Evolutionary conservation across 1,139 yeast genomes (phyloP), one percentile per base, ranked within the genome.

Genomic region (Suhomyces chickasaworum): DNA sequence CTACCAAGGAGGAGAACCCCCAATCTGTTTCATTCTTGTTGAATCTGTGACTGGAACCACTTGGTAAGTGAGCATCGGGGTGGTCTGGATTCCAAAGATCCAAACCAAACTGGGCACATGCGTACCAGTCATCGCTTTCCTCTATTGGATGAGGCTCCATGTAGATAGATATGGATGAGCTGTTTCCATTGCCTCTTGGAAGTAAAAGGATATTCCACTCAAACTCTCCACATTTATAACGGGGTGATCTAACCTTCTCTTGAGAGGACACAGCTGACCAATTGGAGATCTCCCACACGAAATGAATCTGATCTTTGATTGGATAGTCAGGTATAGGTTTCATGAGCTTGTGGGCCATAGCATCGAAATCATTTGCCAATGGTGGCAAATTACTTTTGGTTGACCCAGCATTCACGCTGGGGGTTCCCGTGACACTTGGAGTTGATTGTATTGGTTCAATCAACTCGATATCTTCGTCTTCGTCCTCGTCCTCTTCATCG

Each of bases 51-150:
- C 79, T 80, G 0, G 97, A 86, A n/a, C 79, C 75, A 57, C 81
- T 83, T n/a, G 79, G 70, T 32, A 83, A 74, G 59, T 80, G 83
- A 18, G 81, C 71, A 7, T 76, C 66, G 0, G 93, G 86, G 56
- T 84, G 81, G 9, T 73, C 69, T 1, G 97, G 96, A 60, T 88
- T 88, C 82, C 97, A 91, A 52, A 89, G 73, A 49, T 86, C 88
- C 41, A 93, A 77, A 2, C 89, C 89, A 67, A 93, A 93, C 61
- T 90, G 96, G 2, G 95, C 96, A 68, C 98, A 91, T 16, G 83
- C 85, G 50, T 84, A 82, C 97, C 97, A 90, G 46, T 74, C 78
- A 12, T 61, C 61, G 4, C 67, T 62, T 7, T 61, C 70, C 13
- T 57, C 55, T 15, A 65, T 58, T 3, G 84, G 83, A 48, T 75